Evolutionary conservation across 176 grass and related monocot species (phyloP).

Genomic region (Oryza punctata): DNA sequence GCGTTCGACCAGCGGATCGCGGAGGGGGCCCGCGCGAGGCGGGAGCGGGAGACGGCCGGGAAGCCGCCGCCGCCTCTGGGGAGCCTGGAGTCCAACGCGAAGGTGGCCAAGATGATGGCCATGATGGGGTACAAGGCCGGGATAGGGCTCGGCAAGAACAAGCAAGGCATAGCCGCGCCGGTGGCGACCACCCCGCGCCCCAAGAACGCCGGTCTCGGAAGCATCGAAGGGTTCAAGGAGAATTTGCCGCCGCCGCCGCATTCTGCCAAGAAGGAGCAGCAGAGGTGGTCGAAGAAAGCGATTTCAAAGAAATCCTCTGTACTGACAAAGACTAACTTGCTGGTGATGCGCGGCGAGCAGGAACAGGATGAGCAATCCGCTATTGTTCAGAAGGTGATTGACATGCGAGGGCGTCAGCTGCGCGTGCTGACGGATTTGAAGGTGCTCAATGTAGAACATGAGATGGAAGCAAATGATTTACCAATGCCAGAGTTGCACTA

Average conservation of each 20-base stretch:
- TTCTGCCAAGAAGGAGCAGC: conserved; percentile 45
- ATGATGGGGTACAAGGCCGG: conserved; percentile 75
- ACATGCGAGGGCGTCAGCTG: conserved; percentile 73
- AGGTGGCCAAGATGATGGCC: conserved; percentile 66
- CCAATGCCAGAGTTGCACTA: conserved; percentile 80
- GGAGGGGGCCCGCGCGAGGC: conserved; percentile 61
- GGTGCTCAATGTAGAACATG: conserved; percentile 64
- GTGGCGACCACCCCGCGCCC: conserved; percentile 50
- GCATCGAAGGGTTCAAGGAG: conserved; percentile 76
- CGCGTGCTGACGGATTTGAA: conserved; percentile 64
- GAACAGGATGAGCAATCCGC: conserved; percentile 57
- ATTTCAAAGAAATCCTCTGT: conserved; percentile 36
- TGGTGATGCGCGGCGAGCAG: conserved; percentile 49
- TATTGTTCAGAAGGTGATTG: conserved; percentile 72
- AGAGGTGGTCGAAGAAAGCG: conserved; percentile 65
- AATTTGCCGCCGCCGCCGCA: no score
- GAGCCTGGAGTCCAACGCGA: conserved; percentile 48
- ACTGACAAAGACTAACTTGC: conserved; percentile 66
- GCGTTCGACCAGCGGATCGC: conserved; percentile 43
- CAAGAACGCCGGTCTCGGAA: conserved; percentile 70
- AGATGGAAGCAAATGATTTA: conserved; percentile 68
- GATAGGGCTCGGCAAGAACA: conserved; percentile 66
- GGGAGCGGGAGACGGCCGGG: conserved; percentile 37
- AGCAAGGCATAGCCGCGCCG: conserved; percentile 53
- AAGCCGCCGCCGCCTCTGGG: conserved; percentile 7